phyloP scores from a whole-genome alignment of 2,329 filamentous ascomycete species.

The Verticillium nonalfalfae region DNA sequence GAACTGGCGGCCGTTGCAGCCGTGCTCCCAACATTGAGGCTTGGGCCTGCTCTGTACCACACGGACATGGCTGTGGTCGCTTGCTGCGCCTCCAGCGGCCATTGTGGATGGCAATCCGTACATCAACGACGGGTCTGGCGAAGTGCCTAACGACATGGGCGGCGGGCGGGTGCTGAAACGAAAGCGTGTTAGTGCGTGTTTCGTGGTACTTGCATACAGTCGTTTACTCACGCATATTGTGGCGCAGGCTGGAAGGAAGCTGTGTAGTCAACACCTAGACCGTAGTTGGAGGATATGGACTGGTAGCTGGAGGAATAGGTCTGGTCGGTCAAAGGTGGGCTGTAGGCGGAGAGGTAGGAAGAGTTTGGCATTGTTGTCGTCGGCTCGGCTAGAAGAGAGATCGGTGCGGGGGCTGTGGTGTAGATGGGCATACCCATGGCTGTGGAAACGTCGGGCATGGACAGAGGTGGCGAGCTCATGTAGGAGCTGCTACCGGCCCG shows the following conservation, averaged over 20 bases:
- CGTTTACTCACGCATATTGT: conserved; percentile 31
- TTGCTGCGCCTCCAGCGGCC: conserved; percentile 23
- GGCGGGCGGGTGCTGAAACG: conserved; percentile 27
- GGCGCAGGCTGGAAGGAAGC: conserved; percentile 22
- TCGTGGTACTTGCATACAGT: neutral
- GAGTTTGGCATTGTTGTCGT: conserved; percentile 33
- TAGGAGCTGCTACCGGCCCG: conserved; percentile 41
- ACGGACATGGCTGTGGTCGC: conserved; percentile 44
- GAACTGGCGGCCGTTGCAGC: conserved; percentile 91
- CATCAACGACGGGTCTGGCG: conserved; percentile 33
- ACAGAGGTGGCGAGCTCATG: conserved; percentile 33
- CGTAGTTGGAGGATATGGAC: conserved; percentile 30
- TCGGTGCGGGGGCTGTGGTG: conserved; percentile 41
- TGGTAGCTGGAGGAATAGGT: conserved; percentile 22
- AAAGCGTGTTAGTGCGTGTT: conserved; percentile 1
- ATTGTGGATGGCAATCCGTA: conserved; percentile 34
- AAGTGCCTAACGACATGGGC: conserved; percentile 26
- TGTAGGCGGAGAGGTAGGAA: conserved; percentile 44
- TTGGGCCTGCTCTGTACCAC: conserved; percentile 78
- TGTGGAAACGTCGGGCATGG: conserved; percentile 33
- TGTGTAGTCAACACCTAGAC: conserved; percentile 38
- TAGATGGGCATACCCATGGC: conserved; percentile 42
- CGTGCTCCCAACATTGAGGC: conserved; percentile 95
- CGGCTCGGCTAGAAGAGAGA: conserved; percentile 45
- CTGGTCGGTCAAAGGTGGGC: conserved; percentile 37